Conservation (phyloP, 345 rosid genomes). For the Reutealis trisperma region DNA sequence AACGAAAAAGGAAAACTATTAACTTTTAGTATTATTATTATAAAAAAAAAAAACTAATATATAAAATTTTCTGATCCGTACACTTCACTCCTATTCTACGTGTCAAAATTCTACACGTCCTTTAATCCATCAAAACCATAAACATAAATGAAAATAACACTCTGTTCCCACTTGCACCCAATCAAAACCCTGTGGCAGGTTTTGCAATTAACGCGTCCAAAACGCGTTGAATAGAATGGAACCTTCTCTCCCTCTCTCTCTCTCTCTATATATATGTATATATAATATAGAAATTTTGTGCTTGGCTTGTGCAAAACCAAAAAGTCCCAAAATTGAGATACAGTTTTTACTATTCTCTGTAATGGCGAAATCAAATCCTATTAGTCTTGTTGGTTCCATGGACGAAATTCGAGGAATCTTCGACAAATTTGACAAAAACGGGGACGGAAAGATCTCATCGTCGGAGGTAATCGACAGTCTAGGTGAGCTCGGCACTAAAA, state of each 20-base stretch:
- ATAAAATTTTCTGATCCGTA: too few relatives aligned
- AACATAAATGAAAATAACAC: not conserved
- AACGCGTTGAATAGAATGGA: not conserved
- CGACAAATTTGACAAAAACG: slow-evolving; percentile 76
- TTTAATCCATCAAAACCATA: too few relatives aligned
- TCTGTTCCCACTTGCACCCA: not conserved
- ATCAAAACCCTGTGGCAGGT: not conserved
- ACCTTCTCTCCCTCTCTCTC: not conserved
- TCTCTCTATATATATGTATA: too few relatives aligned
- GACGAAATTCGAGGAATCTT: slow-evolving; percentile 64
- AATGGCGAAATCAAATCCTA: slow-evolving; percentile 8
- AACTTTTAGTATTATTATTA: too few relatives aligned
- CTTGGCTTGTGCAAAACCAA: too few relatives aligned
- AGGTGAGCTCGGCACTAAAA: slow-evolving; percentile 47
- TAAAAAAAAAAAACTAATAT: too few relatives aligned
- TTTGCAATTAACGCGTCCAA: not conserved
- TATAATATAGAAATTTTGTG: too few relatives aligned
- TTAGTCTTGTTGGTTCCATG: slow-evolving; percentile 36
- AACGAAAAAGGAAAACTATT: too few relatives aligned
- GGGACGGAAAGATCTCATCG: slow-evolving; percentile 86
- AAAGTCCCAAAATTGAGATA: not conserved
- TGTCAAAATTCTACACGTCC: not conserved
- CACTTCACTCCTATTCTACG: not conserved
- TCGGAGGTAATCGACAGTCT: slow-evolving; percentile 66
- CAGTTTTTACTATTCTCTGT: too few relatives aligned